Evolutionary conservation across 805 yeast species (phyloP), one percentile per base, ranked within the genome.

Genomic region (Jamesozyma gamospora): DNA sequence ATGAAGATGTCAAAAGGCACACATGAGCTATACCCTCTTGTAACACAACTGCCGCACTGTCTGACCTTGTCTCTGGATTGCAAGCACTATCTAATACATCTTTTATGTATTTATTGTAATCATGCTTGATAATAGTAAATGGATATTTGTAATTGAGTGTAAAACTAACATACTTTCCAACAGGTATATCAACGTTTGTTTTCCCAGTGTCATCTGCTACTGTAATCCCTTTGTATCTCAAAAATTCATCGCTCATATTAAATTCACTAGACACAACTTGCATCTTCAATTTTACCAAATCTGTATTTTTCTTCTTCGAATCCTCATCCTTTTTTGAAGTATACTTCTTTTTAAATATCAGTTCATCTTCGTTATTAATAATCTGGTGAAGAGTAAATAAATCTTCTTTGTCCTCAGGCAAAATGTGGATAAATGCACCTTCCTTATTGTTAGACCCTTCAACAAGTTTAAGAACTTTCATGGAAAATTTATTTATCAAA

Each of bases 1-100:
- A 82, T 41, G 81, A 82, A 35, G 88, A 94, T 0, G 96, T 86
- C 16, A 92, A 71, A 36, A 87, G 67, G 61, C 98, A 90, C 17
- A 90, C 65, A 60, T 90, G 95, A 2, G 96, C 96, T 39, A 92
- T 75, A 16, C 97, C 98, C 53, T 92, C 96, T 60, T 90, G 87
- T 51, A 92, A 62, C 0, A 88, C 94, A 18, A 92, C 78, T 1
- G 97, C 97, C 3, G 95, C 98, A 16, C 90, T 74, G 52, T 90
- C 97, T 0, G 96, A 94, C 54, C 79, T 79, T 29, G 74, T 71
- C 41, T 79, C 95, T 14, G 83, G 70, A 18, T 83, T 75, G 36
- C 86, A 76, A 2, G 95, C 75, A 36, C 82, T 79, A 13, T 74
- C 67, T 7, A 87, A 65, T 15, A 81, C 63, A 26, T 75, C 78